Evolutionary conservation across 2,329 filamentous ascomycete genomes (phyloP).

Genomic region (Hypoxylon sp.): DNA sequence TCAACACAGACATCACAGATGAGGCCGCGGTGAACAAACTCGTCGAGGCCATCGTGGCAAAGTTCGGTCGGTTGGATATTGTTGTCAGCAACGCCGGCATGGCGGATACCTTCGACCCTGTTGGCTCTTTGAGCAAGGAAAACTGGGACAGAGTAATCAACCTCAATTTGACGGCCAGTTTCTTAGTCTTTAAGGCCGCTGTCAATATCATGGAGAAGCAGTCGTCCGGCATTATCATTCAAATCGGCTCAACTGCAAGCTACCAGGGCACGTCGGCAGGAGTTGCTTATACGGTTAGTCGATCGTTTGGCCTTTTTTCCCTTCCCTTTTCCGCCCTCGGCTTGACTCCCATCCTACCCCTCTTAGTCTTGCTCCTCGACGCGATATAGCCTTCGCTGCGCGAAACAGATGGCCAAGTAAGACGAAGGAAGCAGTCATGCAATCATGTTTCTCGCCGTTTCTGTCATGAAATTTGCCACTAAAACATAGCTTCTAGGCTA

Average conservation of each 20-base stretch:
- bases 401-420: not conserved
- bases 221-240: constrained; percentile 49
- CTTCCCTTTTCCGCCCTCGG: not conserved
- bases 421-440: too few species aligned
- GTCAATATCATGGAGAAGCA: constrained; percentile 63
- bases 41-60: constrained; percentile 44
- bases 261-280: constrained; percentile 51
- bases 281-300: constrained; percentile 56
- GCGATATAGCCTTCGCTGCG: not conserved
- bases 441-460: too few species aligned
- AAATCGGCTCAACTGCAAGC: constrained; percentile 44
- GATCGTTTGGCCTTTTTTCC: not conserved
- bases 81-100: constrained; percentile 44
- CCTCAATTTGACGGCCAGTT: constrained; percentile 53
- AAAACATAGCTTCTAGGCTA: constrained; percentile 57
- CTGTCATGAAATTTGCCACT: not conserved
- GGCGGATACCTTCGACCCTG: constrained; percentile 57
- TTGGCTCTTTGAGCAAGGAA: constrained; percentile 61
- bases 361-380: not conserved
- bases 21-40: constrained; percentile 52
- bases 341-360: too few species aligned
- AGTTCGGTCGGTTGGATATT: constrained; percentile 40
- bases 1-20: constrained; percentile 52
- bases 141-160: constrained; percentile 68
- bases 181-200: constrained; percentile 54